Evolutionary conservation across 1,139 yeast species (phyloP), one percentile per base, ranked within the genome.

Genomic region (Hansenula lynferdii): DNA sequence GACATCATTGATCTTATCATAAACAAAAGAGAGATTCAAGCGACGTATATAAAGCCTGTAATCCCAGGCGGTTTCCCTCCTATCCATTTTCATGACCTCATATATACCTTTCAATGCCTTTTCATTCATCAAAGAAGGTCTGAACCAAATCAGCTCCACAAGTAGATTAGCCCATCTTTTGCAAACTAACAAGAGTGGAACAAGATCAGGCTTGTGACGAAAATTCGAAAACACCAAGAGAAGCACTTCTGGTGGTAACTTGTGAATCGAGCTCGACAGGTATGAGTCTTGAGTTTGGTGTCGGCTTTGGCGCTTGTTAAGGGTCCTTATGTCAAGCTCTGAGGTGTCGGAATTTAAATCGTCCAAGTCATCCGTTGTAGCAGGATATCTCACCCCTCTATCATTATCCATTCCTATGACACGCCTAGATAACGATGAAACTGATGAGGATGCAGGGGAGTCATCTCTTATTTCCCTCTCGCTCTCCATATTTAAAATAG

Each of bases 81-180:
- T 64, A 15, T 76, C 70, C 19, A 70, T 51, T 38, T 61, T 65
- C 81, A 83, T 78, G 22, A 81, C 74, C 31, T 65, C 61, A 44
- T 71, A 69, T 38, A 83, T 72, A 40, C 75, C 69, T 26, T 51
- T 57, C 35, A 61, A 72, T 27, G 78, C 75, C 4, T 58, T 50
- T 47, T 69, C 75, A 49, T 72, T 75, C 54, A 72, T 84, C 65
- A 76, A 83, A 44, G 80, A 82, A 2, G 97, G 97, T 45, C 97
- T 75, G 57, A 86, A 85, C 95, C 97, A 90, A 30, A 90, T 67
- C 39, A 84, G 70, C 55, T 87, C 96, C 14, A 89, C 78, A 17
- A 87, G 80, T 35, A 86, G 67, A 47, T 79, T 77, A 23, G 90
- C 87, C 84, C 96, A 89, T 47, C 80, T 75, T 49, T 77, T 77